Base-by-base conservation (phyloP, 768 basidiomycete species). In the Cyclocybe cylindracea region DNA sequence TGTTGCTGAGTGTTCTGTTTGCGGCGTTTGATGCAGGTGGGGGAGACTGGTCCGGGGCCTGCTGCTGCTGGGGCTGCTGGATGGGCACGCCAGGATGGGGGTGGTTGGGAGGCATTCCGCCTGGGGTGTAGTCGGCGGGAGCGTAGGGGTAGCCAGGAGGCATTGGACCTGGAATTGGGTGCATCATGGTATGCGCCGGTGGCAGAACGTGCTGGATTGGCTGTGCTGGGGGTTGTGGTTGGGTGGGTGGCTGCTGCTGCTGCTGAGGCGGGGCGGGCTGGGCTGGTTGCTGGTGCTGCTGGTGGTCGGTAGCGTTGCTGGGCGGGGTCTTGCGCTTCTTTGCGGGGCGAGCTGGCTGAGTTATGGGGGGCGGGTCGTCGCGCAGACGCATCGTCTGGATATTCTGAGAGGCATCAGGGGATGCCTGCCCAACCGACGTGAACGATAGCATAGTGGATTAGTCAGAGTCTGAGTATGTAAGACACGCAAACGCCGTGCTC, bases 301-400 rank as follows among this genome's bases (percentile, higher is more conserved):
- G 62, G 3, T 55, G 13, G 33, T 70, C 61, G 4, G 57, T 49
- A 6, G 66, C 53, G 39, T 72, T 58, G 14, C 73, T 62, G 2
- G 87, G 78, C 7, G 87, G 86, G 0, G 87, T 63, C 67, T 91
- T 91, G 60, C 89, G 82, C 65, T 91, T 91, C 51, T 87, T 78
- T 32, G 74, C 63, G 9, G 70, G 52, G 41, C 82, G 77, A 43
- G 75, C 52, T 10, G 78, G 67, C 37, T 77, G 74, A 39, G 70
- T 72, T 66, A 76, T 72, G 55, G 70, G 72, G 41, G 72, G 75
- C 48, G 68, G 78, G 45, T 86, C 84, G 39, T 87, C 85, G 61
- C 82, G 79, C 37, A 88, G 77, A 60, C 85, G 81, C 80, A 85
- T 81, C 16, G 75, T 50, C 61, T 71, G 67, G 42, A 66, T 67